Conservation (phyloP, 345 rosid genomes). For the Eutrema japonicum region DNA sequence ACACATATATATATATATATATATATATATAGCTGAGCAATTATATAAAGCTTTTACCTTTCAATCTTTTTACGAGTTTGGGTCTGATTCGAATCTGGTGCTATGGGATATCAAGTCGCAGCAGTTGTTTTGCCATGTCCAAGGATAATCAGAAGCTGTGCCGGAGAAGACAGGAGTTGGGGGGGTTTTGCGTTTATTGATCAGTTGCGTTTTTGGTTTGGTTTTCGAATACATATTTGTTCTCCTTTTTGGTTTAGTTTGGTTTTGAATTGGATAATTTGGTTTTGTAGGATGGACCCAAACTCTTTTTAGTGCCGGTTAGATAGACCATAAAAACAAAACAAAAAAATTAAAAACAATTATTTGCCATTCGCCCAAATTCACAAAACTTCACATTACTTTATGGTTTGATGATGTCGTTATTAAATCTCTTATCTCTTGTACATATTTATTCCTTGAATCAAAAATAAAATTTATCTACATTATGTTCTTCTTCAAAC, state of each 20-base stretch:
- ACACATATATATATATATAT: not conserved
- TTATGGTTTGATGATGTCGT: not conserved
- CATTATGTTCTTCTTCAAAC: too few relatives aligned
- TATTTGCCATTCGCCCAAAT: not conserved
- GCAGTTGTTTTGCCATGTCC: constrained; percentile 3
- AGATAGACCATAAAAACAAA: not conserved
- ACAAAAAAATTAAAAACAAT: not conserved
- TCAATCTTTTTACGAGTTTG: constrained; percentile 3
- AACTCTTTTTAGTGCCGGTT: not conserved
- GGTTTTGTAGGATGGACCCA: not conserved
- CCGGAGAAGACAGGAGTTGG: constrained; percentile 19
- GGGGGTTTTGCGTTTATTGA: too few relatives aligned
- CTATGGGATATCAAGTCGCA: constrained; percentile 15
- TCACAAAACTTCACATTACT: not conserved
- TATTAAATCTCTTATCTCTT: too few relatives aligned
- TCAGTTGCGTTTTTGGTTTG: too few relatives aligned
- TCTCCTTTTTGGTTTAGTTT: not conserved
- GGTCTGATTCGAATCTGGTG: constrained; percentile 5
- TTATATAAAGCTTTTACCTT: constrained; percentile 36
- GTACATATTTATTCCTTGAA: too few relatives aligned
- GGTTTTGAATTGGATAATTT: not conserved
- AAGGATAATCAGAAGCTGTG: not conserved
- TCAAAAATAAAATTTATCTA: too few relatives aligned
- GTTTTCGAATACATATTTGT: too few relatives aligned
- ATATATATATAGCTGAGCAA: not conserved